Percentiles rank a stretch among this genome's conserved stretches.
Evolutionary conservation across 371 early-diverging fungal species (phyloP).

Genomic region (Rhizomucor pusillus): DNA sequence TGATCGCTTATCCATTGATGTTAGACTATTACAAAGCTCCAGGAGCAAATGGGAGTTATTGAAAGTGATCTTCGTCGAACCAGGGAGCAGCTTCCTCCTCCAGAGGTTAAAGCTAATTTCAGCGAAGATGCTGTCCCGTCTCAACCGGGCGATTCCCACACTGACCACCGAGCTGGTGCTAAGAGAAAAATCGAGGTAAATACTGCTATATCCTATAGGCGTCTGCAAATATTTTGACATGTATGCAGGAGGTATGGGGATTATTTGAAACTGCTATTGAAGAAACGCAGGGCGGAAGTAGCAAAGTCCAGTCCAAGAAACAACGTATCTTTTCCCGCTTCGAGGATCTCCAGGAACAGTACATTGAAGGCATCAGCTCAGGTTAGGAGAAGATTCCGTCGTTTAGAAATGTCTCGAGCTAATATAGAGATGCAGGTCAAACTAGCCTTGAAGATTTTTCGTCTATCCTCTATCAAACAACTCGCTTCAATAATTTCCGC

Average conservation of each 20-base stretch:
- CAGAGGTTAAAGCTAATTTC: background rate
- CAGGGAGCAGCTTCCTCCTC: background rate
- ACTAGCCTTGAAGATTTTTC: conserved; percentile 46
- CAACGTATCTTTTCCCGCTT: conserved; percentile 63
- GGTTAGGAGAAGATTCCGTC: background rate
- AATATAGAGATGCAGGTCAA: background rate
- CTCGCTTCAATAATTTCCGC: conserved; percentile 61
- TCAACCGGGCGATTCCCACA: background rate
- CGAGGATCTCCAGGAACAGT: conserved; percentile 67
- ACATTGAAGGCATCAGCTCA: conserved; percentile 37
- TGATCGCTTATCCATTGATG: background rate
- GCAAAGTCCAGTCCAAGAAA: conserved; percentile 25
- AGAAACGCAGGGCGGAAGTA: background rate
- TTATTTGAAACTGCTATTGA: background rate
- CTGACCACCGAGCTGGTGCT: background rate
- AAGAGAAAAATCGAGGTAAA: conserved; percentile 4
- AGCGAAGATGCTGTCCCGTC: background rate
- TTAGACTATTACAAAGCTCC: conserved; percentile 28
- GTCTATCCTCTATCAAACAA: conserved; percentile 65
- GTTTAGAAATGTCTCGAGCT: no score
- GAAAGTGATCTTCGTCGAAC: conserved; percentile 28
- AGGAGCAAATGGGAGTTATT: conserved; percentile 32
- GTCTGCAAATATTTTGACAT: background rate
- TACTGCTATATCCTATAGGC: background rate
- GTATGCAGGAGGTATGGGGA: background rate